phyloP scores from a whole-genome alignment of 352 stramenopile species.

The Pythium graminicola region DNA sequence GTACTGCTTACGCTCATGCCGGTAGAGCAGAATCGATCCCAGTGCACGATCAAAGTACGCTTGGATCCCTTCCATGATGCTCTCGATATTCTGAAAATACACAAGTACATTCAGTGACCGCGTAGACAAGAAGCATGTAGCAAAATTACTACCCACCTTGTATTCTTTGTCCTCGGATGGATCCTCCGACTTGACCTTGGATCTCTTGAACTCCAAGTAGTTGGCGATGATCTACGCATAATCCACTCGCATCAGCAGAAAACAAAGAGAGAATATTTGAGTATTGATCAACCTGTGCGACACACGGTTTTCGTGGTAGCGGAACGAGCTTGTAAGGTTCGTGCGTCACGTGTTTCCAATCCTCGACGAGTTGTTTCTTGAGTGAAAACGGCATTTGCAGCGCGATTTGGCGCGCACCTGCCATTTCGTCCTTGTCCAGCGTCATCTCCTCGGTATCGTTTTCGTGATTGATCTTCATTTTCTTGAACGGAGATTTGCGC shows the following conservation, averaged over 20 bases:
- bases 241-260: conserved; percentile 5
- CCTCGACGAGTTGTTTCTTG: conserved; percentile 89
- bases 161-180: conserved; percentile 61
- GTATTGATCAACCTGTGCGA: conserved; percentile 29
- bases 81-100: conserved; percentile 49
- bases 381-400: conserved; percentile 88
- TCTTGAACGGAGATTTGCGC: conserved; percentile 72
- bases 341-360: conserved; percentile 87
- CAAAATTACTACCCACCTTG: conserved; percentile 30
- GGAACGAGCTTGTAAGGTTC: conserved; percentile 71
- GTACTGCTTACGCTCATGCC: conserved; percentile 87
- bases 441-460: conserved; percentile 64
- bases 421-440: conserved; percentile 18
- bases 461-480: conserved; percentile 54
- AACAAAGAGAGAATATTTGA: background rate
- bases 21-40: conserved; percentile 88
- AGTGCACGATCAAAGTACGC: conserved; percentile 88
- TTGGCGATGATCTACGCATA: conserved; percentile 66
- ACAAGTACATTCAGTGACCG: background rate
- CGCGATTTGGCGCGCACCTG: conserved; percentile 38
- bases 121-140: background rate
- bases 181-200: conserved; percentile 47
- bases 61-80: conserved; percentile 80
- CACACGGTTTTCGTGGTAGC: conserved; percentile 72
- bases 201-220: conserved; percentile 72